Base-by-base conservation (phyloP, 495 filamentous ascomycete species). In the Lasiosphaeris hirsuta region DNA sequence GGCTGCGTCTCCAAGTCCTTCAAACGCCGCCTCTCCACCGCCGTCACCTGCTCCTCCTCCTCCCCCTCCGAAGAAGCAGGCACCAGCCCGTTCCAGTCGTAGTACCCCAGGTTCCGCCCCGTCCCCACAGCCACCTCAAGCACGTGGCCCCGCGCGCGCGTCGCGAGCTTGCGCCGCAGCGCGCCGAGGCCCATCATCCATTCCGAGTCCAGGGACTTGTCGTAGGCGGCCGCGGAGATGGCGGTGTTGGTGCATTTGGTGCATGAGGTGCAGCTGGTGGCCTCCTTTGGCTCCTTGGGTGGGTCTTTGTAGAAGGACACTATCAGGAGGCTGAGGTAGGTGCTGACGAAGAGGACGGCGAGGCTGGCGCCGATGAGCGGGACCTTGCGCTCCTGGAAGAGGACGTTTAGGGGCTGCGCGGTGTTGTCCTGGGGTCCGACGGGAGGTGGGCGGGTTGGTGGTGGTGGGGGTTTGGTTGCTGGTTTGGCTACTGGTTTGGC, bases 101-200 rank as follows among this genome's bases (percentile, higher is more conserved):
- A 97, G 72, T 84, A 96, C 18, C 80, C 75, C 34, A 89, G 66
- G 66, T 97, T 98, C 40, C 93, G 77, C 0, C 95, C 94, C n/a
- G 95, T 96, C 17, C 94, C 95, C 40, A 89, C 88, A 49, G 89
- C 89, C 10, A 92, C 85, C 69, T 98, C 95, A 15, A 96, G 78
- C 5, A 97, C 92, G 69, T 97, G 76, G 1, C 95, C 94, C 13
- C 76, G 74, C 7, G 85, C 91, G 52, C 79, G 70, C 14, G 72
- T 64, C 5, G 83, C 79, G 5, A 97, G 76, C 48, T 79, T 72
- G 36, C 77, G 75, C 14, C 92, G 83, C 55, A 89, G 76, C 8
- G 69, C 61, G 9, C 75, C 78, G 63, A 94, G 73, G 18, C 90
- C 83, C 76, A 83, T 84, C 9, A 84, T 69, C 55, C 75, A 78